Conservation (phyloP, 805 yeast genomes). For the Barnettozyma siamensis region DNA sequence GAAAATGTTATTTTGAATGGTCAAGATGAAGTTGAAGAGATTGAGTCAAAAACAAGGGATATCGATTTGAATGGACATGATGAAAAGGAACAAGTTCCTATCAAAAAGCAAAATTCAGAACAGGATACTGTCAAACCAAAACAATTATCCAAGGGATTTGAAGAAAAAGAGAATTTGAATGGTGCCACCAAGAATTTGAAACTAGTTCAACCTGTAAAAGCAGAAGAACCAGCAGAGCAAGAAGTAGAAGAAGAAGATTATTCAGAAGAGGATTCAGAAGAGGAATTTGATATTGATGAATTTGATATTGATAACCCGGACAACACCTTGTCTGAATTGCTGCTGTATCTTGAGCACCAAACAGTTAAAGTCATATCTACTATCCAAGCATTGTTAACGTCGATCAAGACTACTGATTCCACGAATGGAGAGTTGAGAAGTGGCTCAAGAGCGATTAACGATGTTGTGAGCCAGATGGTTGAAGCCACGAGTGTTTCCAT, state of each 20-base stretch:
- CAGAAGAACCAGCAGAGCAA: not conserved
- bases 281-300: constrained; percentile 60
- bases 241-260: constrained; percentile 5
- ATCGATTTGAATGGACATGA: not conserved
- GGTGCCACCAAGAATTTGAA: not conserved
- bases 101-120: too few relatives aligned
- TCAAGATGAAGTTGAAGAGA: not conserved
- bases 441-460: constrained; percentile 70
- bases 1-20: not conserved
- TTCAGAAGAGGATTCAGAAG: constrained; percentile 7
- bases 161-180: too few relatives aligned
- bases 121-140: too few relatives aligned
- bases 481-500: constrained; percentile 83
- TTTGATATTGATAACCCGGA: constrained; percentile 86
- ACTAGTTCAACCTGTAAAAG: not conserved
- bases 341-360: constrained; percentile 85
- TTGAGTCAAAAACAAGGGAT: too few relatives aligned
- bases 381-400: constrained; percentile 72
- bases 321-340: constrained; percentile 76
- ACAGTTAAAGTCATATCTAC: constrained; percentile 88
- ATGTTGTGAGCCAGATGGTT: constrained; percentile 79
- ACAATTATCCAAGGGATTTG: too few relatives aligned
- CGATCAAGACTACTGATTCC: constrained; percentile 72
- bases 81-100: too few relatives aligned
- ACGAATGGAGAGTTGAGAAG: constrained; percentile 67